Percentiles rank a stretch among this genome's conserved stretches.
Conservation (phyloP, 345 rosid genomes). For the Citrus australasica region DNA sequence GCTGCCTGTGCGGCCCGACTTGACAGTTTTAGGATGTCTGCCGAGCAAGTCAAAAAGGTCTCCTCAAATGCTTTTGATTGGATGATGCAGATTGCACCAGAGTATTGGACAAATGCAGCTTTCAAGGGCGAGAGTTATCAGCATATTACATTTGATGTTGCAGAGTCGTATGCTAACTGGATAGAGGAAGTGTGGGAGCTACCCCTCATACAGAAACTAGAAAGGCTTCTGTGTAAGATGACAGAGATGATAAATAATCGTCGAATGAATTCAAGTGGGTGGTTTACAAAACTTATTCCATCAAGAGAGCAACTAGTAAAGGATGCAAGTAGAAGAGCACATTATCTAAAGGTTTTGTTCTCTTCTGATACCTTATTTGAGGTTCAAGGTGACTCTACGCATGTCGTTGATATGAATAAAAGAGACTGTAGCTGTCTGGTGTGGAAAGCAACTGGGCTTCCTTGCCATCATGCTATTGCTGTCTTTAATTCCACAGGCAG, state of each 20-base stretch:
- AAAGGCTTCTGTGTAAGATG: constrained; percentile 39
- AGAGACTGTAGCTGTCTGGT: constrained; percentile 64
- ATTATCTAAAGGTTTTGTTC: constrained; percentile 53
- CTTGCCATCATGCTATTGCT: constrained; percentile 84
- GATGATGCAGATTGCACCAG: constrained; percentile 69
- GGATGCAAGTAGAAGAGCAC: constrained; percentile 54
- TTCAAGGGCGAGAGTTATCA: constrained; percentile 76
- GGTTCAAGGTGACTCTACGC: constrained; percentile 68
- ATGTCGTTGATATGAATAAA: constrained; percentile 66
- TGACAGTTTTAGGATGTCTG: constrained; percentile 49
- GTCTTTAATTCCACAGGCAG: constrained; percentile 54
- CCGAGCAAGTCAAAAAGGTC: constrained; percentile 59
- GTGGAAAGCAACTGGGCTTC: constrained; percentile 71
- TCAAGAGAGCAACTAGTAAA: constrained; percentile 54
- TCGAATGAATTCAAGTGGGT: constrained; percentile 39
- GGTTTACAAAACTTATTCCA: constrained; percentile 72
- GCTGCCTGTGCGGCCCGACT: constrained; percentile 72
- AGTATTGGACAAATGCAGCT: constrained; percentile 60
- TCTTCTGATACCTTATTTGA: constrained; percentile 83
- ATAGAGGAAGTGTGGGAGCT: constrained; percentile 68
- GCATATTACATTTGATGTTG: constrained; percentile 55
- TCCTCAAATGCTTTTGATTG: constrained; percentile 78
- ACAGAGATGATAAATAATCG: constrained; percentile 54
- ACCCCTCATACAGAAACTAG: constrained; percentile 65
- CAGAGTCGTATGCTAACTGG: constrained; percentile 62